Base-by-base conservation (phyloP, 2,329 filamentous ascomycete genomes). In the Purpureocillium lavendulum region DNA sequence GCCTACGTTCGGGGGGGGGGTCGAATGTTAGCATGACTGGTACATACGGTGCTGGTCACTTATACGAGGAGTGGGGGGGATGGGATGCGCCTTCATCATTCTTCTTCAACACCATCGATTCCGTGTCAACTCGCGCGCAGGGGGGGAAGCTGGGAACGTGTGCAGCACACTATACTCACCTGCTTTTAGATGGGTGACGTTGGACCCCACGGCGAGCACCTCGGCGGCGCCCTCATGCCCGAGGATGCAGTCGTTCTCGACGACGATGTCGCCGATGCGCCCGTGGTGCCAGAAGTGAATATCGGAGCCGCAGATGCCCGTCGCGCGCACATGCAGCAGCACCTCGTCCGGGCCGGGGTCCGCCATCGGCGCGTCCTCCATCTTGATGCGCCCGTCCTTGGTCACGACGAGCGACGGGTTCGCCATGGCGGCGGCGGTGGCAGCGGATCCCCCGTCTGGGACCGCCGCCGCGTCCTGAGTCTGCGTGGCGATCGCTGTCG, bases 201-300 rank as follows among this genome's bases (percentile, higher is more conserved):
- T 72, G 37, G 73, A 62, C 14, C 78, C 76, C 45, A 69, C 70
- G 51, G 70, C 61, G 16, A 82, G 47, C 13, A 83, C 75, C 5
- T 79, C 53, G 5, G 78, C 80, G 9, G 77, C 71, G 4, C 72
- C 76, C 56, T 84, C 79, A 45, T 83, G 80, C 16, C 80, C 78
- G 34, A 83, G 67, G 38, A 82, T 79, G 49, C 76, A 80, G 47
- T 82, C 75, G 15, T 73, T 72, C 42, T 78, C 69, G 11, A 84
- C 71, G 2, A 76, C 67, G 2, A 84, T 65, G 2, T 70, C 67
- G 3, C 81, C 80, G 49, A 84, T 84, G 11, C 70, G 61, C 17
- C 80, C 80, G 1, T 67, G 63, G 49, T 78, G 77, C 80, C 80
- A 84, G 48, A 82, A 80, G 53, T 84, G 80, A 46, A 84, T 71